Percentiles rank a stretch among this genome's conserved stretches.
phyloP scores from a whole-genome alignment of 345 rosid genomes.

The Diplotaxis tenuifolia region DNA sequence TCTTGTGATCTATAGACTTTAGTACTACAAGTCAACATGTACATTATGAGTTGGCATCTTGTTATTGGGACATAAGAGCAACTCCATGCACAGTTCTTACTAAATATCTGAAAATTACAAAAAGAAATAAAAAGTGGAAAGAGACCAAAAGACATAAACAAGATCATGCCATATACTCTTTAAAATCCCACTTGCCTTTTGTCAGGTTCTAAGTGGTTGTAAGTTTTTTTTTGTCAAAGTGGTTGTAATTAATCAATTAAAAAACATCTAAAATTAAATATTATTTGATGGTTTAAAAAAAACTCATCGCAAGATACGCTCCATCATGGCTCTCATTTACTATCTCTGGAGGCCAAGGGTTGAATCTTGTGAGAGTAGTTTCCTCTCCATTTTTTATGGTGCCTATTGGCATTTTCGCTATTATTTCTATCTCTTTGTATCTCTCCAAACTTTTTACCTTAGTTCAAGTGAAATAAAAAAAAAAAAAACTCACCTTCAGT shows the following conservation, averaged over 20 bases:
- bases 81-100: not conserved
- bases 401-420: no score
- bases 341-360: no score
- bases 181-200: not conserved
- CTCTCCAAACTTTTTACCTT: no score
- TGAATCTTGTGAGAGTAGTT: no score
- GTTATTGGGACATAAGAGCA: not conserved
- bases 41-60: not conserved
- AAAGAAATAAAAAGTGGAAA: not conserved
- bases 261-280: not conserved
- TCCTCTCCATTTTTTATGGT: no score
- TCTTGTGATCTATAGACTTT: not conserved
- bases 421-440: no score
- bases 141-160: not conserved
- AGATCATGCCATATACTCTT: not conserved
- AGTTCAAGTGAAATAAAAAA: no score
- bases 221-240: no score
- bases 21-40: not conserved
- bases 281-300: not conserved
- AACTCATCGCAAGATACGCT: no score
- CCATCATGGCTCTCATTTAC: no score
- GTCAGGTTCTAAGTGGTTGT: not conserved
- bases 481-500: no score
- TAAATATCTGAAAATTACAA: not conserved
- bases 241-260: not conserved